Evolutionary conservation across 306 rosid species (phyloP).

Genomic region (Trifolium repens): DNA sequence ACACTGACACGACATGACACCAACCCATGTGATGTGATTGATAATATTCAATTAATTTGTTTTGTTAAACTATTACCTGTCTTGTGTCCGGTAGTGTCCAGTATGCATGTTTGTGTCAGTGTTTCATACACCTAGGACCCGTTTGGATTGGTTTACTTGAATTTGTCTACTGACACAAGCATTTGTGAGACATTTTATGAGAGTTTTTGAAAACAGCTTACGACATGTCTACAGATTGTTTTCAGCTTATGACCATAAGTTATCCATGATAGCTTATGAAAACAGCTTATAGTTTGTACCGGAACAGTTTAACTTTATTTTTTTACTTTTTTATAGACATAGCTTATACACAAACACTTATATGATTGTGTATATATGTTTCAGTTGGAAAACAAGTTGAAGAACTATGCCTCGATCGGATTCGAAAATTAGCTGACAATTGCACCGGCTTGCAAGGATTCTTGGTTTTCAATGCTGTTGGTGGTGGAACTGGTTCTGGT

Average conservation of each 20-base stretch:
- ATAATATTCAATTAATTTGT: background rate
- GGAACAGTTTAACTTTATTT: background rate
- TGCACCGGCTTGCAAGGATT: conserved; percentile 85
- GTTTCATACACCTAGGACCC: background rate
- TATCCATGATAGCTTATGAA: background rate
- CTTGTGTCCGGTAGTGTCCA: background rate
- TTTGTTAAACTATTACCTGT: background rate
- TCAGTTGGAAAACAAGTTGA: conserved; percentile 75
- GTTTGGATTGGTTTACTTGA: background rate
- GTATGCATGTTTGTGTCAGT: background rate
- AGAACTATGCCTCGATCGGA: conserved; percentile 67
- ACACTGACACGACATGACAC: background rate
- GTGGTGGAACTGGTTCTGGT: conserved; percentile 90
- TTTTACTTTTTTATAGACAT: background rate
- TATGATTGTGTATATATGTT: conserved; percentile 24
- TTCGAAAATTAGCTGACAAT: conserved; percentile 71
- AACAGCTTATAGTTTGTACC: background rate
- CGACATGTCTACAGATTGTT: background rate
- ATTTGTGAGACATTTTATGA: background rate
- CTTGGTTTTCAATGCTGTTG: conserved; percentile 76
- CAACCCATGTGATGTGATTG: background rate
- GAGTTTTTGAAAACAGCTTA: background rate
- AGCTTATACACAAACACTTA: background rate
- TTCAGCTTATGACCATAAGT: background rate
- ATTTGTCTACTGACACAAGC: background rate